Base-by-base conservation (phyloP, 2,329 filamentous ascomycete genomes). In the Aspergillus sp. region DNA sequence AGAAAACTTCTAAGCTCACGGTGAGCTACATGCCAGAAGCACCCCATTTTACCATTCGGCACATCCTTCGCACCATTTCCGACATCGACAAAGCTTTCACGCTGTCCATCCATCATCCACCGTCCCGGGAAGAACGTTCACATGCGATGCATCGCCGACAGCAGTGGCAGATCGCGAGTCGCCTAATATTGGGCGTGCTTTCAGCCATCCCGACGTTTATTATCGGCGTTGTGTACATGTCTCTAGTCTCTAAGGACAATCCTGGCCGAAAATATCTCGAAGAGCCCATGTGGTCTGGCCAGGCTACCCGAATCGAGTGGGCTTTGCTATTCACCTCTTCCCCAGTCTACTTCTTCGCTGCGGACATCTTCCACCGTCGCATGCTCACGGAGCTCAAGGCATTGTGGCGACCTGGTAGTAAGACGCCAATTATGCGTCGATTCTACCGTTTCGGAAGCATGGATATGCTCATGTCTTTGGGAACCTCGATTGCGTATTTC, bases 381-480 rank as follows among this genome's bases (percentile, higher is more conserved):
- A 86, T 88, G 0, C 63, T 90, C 55, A 93, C 89, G 63, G 90
- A 95, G 59, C 71, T 96, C 10, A 76, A 76, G 51, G 77, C 83
- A 0, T 74, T 95, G 53, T 96, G 90, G 90, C 79, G 85, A 17
- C 82, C 74, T 2, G 80, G 82, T 25, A 95, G 88, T 62, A 81
- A 78, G 33, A 84, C 84, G 0, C 86, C 88, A 0, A 64, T 94
- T 3, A 58, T 87, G 13, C 80, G 85, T 56, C 78, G 90, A 13
- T 90, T 96, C 61, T 89, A 90, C 65, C 83, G 86, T n/a, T 96
- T 96, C 60, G 90, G 90, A 7, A 95, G 90, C 72, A 96, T 96
- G 90, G 94, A 95, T 63, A 85, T 94, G 73, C 78, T 96, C 50
- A 90, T 96, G 68, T 93, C 86, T 6, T 77, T 95, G 2, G 90